Evolutionary conservation across 75 land plant species (phyloP), one percentile per base, ranked within the genome.

Genomic region (Azolla pinnata): DNA sequence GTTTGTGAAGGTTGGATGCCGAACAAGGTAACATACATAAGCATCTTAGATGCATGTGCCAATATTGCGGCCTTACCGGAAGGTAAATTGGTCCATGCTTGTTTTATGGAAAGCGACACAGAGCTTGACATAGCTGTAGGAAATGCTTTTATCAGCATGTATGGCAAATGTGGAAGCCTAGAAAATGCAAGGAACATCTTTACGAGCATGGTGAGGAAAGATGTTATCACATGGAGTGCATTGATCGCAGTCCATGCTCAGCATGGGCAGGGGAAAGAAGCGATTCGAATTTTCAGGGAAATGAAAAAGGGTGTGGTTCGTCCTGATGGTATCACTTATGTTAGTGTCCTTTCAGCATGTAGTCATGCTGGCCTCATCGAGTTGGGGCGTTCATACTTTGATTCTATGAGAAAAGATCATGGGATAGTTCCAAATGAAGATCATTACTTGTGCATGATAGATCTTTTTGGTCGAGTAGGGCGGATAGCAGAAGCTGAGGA

Each of bases 121-220:
- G 25, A 28, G 10, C 31, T 19, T 19, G 49, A 60, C n/a, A 20
- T 23, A n/a, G 23, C 26, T 44, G 24, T 60, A 14, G 62, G 49
- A 21, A 60, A 20, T 21, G 25, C 62, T 1, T 17, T 60, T 45
- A 24, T 60, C 23, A 28, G 30, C 29, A 60, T 60, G 62, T 45
- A 60, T 45, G 62, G 49, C 27, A 60, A 60, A 25, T 44, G 62
- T 60, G 62, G 62, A 2, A 44, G 28, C n/a, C 62, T 60, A 2
- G 29, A 23, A 33, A 29, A 40, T 45, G 62, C 62, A 20, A 14
- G 8, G 2, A 1, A 19, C 9, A 29, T 45, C 29, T 60, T 60
- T 25, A 19, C 1, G 18, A 23, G 42, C 9, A 20, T 60, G 48
- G 1, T 2, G 2, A 17, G 2, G 8, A 23, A 24, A 3, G 48